Percentiles rank a stretch among this genome's conserved stretches.
Evolutionary conservation across 2,329 filamentous ascomycete genomes (phyloP).

Genomic region (Calonectria henricotiae): DNA sequence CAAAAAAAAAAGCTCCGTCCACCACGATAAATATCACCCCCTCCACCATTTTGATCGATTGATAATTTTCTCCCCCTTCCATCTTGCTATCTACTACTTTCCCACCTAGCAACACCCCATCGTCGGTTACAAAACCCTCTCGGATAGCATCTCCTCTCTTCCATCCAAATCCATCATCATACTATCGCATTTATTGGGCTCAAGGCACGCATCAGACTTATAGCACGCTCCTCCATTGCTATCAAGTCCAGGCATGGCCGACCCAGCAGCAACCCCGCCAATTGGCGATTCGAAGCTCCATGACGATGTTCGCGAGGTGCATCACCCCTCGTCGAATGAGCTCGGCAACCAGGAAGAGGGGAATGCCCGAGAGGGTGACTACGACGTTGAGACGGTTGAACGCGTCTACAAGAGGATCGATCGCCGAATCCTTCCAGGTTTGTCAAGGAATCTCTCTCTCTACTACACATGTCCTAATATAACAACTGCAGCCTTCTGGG

Average conservation of each 20-base stretch:
- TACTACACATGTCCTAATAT: slow-evolving; percentile 4
- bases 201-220: slow-evolving; percentile 56
- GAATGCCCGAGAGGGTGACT: slow-evolving; percentile 59
- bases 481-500: slow-evolving; percentile 81
- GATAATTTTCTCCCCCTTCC: slow-evolving; percentile 10
- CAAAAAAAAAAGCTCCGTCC: slow-evolving; percentile 27
- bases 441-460: slow-evolving; percentile 31
- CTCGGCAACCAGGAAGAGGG: slow-evolving; percentile 54
- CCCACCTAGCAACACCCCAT: background rate
- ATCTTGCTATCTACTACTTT: background rate
- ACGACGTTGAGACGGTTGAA: slow-evolving; percentile 69
- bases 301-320: slow-evolving; percentile 43
- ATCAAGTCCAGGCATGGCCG: slow-evolving; percentile 67
- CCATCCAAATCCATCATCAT: slow-evolving; percentile 11
- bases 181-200: background rate
- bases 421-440: slow-evolving; percentile 73
- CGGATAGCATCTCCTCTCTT: slow-evolving; percentile 33
- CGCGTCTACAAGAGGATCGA: slow-evolving; percentile 73
- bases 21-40: slow-evolving; percentile 26
- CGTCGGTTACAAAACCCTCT: slow-evolving; percentile 26
- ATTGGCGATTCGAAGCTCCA: slow-evolving; percentile 56
- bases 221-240: slow-evolving; percentile 71
- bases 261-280: slow-evolving; percentile 53
- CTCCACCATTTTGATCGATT: slow-evolving; percentile 21
- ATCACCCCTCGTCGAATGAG: slow-evolving; percentile 43